Evolutionary conservation across 495 filamentous ascomycete species (phyloP).

Genomic region (Daldinia loculata): DNA sequence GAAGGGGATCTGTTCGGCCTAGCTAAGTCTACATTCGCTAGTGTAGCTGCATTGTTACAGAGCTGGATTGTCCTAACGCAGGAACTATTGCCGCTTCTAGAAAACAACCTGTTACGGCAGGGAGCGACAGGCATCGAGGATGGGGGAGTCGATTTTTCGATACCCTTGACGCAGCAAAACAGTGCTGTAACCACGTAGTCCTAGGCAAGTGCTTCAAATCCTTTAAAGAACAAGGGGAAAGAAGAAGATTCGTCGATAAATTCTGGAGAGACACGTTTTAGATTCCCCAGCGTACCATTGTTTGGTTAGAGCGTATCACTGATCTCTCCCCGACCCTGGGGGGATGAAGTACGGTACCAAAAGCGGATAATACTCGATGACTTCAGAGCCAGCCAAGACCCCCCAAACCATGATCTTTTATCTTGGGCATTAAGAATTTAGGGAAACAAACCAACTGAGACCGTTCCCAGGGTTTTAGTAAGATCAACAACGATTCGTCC

Average conservation of each 20-base stretch:
- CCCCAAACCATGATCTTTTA: background rate
- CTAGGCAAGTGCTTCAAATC: background rate
- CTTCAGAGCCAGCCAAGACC: background rate
- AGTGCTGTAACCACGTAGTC: background rate
- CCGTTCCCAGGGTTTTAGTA: background rate
- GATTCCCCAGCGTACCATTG: background rate
- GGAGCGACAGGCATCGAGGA: background rate
- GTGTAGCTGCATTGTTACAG: background rate
- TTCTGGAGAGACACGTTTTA: background rate
- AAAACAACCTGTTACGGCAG: background rate
- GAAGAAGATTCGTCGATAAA: background rate
- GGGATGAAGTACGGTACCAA: background rate
- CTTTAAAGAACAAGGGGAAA: background rate
- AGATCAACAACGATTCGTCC: conserved; percentile 1
- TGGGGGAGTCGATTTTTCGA: background rate
- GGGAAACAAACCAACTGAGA: background rate
- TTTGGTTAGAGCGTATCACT: background rate
- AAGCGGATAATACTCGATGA: background rate
- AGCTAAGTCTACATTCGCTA: background rate
- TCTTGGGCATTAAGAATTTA: background rate
- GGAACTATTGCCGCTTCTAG: background rate
- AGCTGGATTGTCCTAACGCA: background rate
- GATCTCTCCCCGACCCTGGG: background rate
- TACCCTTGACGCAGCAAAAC: background rate
- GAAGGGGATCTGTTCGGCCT: background rate